A percentile compares a stretch with the other conserved stretches of the same genome.
phyloP scores from a whole-genome alignment of 176 grass and related monocot genomes.

The Musa troglodytarum region DNA sequence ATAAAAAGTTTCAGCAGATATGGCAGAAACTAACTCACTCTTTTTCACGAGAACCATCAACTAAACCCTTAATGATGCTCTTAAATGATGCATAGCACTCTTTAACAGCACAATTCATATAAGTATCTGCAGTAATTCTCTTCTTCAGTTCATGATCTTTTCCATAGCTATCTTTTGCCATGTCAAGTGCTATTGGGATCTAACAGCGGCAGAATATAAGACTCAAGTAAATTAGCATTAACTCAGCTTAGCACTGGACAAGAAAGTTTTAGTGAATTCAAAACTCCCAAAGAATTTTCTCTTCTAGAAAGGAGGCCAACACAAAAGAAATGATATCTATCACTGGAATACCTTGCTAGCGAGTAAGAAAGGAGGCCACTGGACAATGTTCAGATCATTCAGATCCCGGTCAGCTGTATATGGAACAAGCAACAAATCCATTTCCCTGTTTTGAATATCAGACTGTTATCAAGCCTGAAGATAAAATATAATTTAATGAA shows the following conservation, averaged over 20 bases:
- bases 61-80: slow-evolving; percentile 69
- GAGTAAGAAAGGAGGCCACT: slow-evolving; percentile 96
- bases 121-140: slow-evolving; percentile 52
- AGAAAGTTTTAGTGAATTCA: no score
- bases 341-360: slow-evolving; percentile 60
- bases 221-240: slow-evolving; percentile 12
- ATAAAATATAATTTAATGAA: slow-evolving; percentile 4
- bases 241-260: background rate
- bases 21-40: slow-evolving; percentile 30
- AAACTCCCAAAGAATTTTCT: background rate
- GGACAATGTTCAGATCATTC: slow-evolving; percentile 65
- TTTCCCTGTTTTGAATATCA: slow-evolving; percentile 43
- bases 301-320: no score
- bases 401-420: slow-evolving; percentile 73
- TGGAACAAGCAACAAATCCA: slow-evolving; percentile 87
- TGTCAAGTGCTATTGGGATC: slow-evolving; percentile 96
- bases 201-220: slow-evolving; percentile 26
- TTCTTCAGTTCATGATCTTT: slow-evolving; percentile 83
- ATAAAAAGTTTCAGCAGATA: background rate
- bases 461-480: background rate
- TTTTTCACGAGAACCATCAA: slow-evolving; percentile 42
- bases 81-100: slow-evolving; percentile 93
- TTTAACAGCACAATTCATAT: slow-evolving; percentile 76
- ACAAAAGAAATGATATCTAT: background rate
- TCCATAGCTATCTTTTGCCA: slow-evolving; percentile 82